phyloP scores from a whole-genome alignment of 1,139 yeast species.

The Debaryomycetaceae sp. region DNA sequence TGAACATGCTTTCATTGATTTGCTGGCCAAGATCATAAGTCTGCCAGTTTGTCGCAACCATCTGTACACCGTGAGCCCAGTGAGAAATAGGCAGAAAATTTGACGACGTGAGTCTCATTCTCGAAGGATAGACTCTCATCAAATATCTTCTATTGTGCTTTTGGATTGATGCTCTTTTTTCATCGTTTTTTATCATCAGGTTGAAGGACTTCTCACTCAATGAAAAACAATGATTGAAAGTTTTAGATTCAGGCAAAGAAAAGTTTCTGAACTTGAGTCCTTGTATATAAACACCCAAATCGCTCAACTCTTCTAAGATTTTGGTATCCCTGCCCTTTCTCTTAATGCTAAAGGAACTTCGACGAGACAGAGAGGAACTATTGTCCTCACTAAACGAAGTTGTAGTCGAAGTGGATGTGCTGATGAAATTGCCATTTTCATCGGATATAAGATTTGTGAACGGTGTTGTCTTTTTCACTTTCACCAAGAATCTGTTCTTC shows the following conservation, averaged over 20 bases:
- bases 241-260: conserved; percentile 81
- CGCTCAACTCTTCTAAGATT: conserved; percentile 49
- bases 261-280: conserved; percentile 81
- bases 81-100: conserved; percentile 75
- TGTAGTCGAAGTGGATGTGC: conserved; percentile 24
- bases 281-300: conserved; percentile 61
- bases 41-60: conserved; percentile 98
- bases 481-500: conserved; percentile 66
- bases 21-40: conserved; percentile 88
- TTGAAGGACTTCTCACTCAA: conserved; percentile 70
- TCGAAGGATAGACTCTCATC: conserved; percentile 87
- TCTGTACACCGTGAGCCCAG: conserved; percentile 85
- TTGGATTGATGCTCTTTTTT: conserved; percentile 49
- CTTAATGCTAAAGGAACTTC: conserved; percentile 18
- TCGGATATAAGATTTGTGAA: conserved; percentile 14
- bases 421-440: conserved; percentile 21
- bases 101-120: conserved; percentile 67
- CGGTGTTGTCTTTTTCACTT: conserved; percentile 61
- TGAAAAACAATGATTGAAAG: conserved; percentile 79
- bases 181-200: conserved; percentile 60
- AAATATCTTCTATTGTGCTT: conserved; percentile 76
- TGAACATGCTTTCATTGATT: conserved; percentile 81
- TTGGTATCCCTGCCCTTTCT: conserved; percentile 21
- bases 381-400: conserved; percentile 51
- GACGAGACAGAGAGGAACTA: conserved; percentile 8